These are phyloP conservation scores for Colletotrichum sp. DNA, from an alignment of 2,329 filamentous ascomycete species.

Conservation along the genomic window DNA sequence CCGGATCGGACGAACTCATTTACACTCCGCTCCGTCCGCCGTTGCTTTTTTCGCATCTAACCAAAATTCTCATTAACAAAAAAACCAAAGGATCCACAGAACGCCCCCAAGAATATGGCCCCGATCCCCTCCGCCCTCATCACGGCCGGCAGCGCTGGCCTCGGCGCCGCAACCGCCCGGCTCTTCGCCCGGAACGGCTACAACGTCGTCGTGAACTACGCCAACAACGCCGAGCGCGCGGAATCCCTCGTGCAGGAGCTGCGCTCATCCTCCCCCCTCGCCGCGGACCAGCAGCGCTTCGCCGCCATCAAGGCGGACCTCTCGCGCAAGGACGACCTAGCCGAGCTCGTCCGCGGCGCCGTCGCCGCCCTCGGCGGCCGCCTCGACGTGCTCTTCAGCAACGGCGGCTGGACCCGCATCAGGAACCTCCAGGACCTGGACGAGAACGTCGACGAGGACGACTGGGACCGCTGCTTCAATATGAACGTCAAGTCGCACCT, in stretches of 20 bases:
- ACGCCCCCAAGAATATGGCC: not conserved
- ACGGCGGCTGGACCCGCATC: constrained; percentile 64
- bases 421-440: constrained; percentile 50
- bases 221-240: constrained; percentile 58
- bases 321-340: constrained; percentile 61
- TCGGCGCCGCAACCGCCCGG: constrained; percentile 65
- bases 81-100: not conserved
- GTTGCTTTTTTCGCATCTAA: not conserved
- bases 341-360: constrained; percentile 61
- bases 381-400: constrained; percentile 79
- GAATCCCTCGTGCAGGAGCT: constrained; percentile 57
- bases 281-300: constrained; percentile 34
- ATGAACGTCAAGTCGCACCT: constrained; percentile 57
- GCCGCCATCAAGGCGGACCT: constrained; percentile 70
- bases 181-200: constrained; percentile 66
- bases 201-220: constrained; percentile 72
- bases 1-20: not conserved
- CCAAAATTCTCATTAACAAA: not conserved
- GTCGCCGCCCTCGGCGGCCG: constrained; percentile 60
- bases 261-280: constrained; percentile 37
- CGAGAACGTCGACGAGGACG: constrained; percentile 48
- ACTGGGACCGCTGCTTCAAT: constrained; percentile 52
- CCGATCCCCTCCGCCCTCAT: constrained; percentile 32
- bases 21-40: not conserved
- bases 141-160: constrained; percentile 50